phyloP scores from a whole-genome alignment of 257 asterid species.

The Petrea volubilis region DNA sequence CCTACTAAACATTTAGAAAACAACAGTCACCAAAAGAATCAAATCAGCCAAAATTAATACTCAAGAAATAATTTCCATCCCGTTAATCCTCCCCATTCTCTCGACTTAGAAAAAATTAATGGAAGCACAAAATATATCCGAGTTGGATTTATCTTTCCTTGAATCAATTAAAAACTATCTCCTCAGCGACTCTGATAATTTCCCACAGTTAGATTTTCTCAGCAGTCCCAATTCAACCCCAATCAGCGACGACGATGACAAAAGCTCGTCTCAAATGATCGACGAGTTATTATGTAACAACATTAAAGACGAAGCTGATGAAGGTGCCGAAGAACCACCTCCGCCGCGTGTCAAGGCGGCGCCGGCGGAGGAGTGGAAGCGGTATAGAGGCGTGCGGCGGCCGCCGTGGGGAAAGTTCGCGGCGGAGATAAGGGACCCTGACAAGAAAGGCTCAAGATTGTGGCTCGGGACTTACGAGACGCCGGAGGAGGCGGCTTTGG shows the following conservation, averaged over 20 bases:
- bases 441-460: constrained; percentile 35
- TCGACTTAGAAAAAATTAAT: constrained; percentile 4
- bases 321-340: not conserved
- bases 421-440: constrained; percentile 49
- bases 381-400: constrained; percentile 49
- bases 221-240: not conserved
- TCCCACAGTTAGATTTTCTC: not conserved
- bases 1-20: no score
- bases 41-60: no score
- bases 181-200: constrained; percentile 27
- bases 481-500: constrained; percentile 56
- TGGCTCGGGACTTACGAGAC: constrained; percentile 58
- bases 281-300: not conserved
- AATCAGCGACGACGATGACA: not conserved
- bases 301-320: not conserved
- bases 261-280: not conserved
- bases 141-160: constrained; percentile 17
- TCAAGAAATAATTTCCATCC: no score
- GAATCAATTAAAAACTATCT: constrained; percentile 25
- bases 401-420: constrained; percentile 56
- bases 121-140: constrained; percentile 21
- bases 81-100: no score
- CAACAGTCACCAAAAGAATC: no score
- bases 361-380: constrained; percentile 28
- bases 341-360: not conserved